These are phyloP conservation scores for Boletus subcaerulescens DNA, from an alignment of 768 basidiomycete species.

Conservation along the genomic window DNA sequence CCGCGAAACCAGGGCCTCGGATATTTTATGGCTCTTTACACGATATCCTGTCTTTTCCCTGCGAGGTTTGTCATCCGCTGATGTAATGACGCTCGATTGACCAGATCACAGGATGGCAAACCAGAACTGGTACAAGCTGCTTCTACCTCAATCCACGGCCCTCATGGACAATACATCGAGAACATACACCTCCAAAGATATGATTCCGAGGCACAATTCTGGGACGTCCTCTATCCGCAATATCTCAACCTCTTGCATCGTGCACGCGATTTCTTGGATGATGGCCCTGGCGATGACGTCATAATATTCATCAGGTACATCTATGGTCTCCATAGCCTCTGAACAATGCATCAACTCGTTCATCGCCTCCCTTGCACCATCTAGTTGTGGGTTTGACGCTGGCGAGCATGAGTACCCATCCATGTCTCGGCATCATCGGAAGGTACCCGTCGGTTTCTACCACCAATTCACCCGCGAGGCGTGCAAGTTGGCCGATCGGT, in stretches of 20 bases:
- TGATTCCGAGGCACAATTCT: constrained; percentile 9
- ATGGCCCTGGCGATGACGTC: constrained; percentile 62
- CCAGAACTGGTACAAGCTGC: constrained; percentile 78
- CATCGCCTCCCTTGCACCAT: not conserved
- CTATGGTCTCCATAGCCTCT: not conserved
- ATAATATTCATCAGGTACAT: constrained; percentile 83
- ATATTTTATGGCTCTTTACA: constrained; percentile 93
- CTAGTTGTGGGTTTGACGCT: constrained; percentile 92
- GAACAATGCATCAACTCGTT: not conserved
- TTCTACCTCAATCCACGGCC: constrained; percentile 39
- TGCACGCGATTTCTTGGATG: constrained; percentile 69
- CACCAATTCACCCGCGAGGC: constrained; percentile 77
- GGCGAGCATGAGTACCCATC: constrained; percentile 85
- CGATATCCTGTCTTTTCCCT: constrained; percentile 89
- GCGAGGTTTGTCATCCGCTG: constrained; percentile 55
- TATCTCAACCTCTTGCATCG: constrained; percentile 58
- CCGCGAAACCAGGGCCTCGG: constrained; percentile 45
- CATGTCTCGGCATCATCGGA: constrained; percentile 92
- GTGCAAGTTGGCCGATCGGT: constrained; percentile 56
- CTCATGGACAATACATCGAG: constrained; percentile 30
- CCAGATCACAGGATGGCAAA: constrained; percentile 68
- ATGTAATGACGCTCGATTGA: not conserved
- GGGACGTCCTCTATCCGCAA: constrained; percentile 56
- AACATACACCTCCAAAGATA: constrained; percentile 19
- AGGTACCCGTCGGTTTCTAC: constrained; percentile 85